Base-by-base conservation (phyloP, 2,329 filamentous ascomycete species). In the Lachnellula cervina region DNA sequence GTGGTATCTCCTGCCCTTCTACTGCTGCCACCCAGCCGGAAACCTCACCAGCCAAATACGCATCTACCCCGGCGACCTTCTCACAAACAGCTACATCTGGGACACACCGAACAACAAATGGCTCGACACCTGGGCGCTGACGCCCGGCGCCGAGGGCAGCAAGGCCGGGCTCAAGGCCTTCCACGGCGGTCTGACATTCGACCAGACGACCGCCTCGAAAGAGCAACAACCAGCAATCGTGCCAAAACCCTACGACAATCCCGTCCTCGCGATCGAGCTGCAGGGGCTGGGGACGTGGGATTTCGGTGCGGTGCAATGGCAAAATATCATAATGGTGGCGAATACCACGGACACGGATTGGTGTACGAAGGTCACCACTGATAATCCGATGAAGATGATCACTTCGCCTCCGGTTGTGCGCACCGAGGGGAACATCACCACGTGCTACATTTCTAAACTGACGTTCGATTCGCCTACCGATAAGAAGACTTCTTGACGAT, bases 1-100 rank as follows among this genome's bases (percentile, higher is more conserved):
- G 23, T 64, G 62, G 62, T 55, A 42, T 23, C 37, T 58, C 7
- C 45, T 59, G 13, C 62, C 62, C 8, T 62, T 59, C 42, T 59
- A 50, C 37, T 64, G 60, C 42, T 64, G 62, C 51, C 48, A 55
- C 49, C 57, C 59, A n/a, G 54, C 53, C 1, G 53, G 43, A 5
- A 34, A 43, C 5, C 28, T 63, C 3, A 38, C 43, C 16, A 44
- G 44, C 8, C 44, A 54, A 21, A 53, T 55, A 28, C 51, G 52
- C 43, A 49, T 63, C 8, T 59, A 59, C 40, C 59, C 59, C 8
- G 59, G 55, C 3, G 61, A 62, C 47, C 38, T 43, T 0, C 13
- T 63, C n/a, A 59, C 56, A 5, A 60, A 55, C n/a, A 51, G 47
- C 16, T 62, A 60, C 44, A 21, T 58, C 0, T 55, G 61, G 37